Percentiles rank a stretch among this genome's conserved stretches.
phyloP scores from a whole-genome alignment of 2,329 filamentous ascomycete species.

The Dryadomyces quercus-mongolicae region DNA sequence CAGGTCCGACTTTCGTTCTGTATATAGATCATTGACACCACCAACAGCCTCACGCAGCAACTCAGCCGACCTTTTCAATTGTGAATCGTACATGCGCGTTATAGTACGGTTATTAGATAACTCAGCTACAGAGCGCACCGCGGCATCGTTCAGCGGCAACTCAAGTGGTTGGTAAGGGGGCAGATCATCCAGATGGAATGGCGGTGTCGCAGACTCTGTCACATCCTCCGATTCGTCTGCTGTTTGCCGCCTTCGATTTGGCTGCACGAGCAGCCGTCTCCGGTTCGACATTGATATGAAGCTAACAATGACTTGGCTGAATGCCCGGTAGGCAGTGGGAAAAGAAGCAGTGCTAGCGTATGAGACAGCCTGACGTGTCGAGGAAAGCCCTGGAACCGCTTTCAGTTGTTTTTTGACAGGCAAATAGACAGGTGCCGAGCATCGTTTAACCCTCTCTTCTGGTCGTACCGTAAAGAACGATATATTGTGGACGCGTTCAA shows the following conservation, averaged over 20 bases:
- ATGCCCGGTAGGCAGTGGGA: not conserved
- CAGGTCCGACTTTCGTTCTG: conserved; percentile 23
- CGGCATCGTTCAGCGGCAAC: conserved; percentile 28
- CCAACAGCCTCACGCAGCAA: conserved; percentile 29
- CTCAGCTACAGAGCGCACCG: conserved; percentile 27
- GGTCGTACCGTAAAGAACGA: too few relatives aligned
- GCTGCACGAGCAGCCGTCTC: conserved; percentile 9
- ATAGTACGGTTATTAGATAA: conserved; percentile 29
- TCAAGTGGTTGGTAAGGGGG: conserved; percentile 38
- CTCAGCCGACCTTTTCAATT: conserved; percentile 31
- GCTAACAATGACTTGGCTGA: not conserved
- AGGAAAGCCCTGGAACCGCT: too few relatives aligned
- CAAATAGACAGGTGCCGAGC: too few relatives aligned
- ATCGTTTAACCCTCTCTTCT: too few relatives aligned
- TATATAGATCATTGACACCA: conserved; percentile 34
- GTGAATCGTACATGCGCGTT: conserved; percentile 29
- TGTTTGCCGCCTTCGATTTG: not conserved
- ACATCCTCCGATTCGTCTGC: not conserved
- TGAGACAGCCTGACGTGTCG: too few relatives aligned
- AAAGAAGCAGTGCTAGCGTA: too few relatives aligned
- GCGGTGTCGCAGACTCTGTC: not conserved
- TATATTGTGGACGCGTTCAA: not conserved
- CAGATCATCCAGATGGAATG: conserved; percentile 19
- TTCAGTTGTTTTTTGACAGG: too few relatives aligned
- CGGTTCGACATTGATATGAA: conserved; percentile 2